Conservation (phyloP, 192 early-diverging fungal genomes). For the Geranomyces michiganensis region DNA sequence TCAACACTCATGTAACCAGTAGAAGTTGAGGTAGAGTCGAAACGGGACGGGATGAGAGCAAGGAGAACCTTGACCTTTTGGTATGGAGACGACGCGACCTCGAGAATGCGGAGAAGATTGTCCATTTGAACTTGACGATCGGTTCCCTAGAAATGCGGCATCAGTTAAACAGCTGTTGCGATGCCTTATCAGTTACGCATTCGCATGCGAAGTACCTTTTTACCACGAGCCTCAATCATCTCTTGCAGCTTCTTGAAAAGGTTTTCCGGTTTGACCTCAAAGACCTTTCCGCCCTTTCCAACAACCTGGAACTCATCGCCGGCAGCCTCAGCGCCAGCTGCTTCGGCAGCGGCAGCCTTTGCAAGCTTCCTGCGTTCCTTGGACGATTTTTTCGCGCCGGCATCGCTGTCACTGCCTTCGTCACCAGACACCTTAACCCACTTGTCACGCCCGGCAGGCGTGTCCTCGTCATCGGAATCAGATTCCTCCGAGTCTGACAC, state of each 20-base stretch:
- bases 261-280: conserved; percentile 69
- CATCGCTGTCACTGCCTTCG: conserved; percentile 19
- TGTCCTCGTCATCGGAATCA: conserved; percentile 42
- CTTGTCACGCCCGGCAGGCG: conserved; percentile 68
- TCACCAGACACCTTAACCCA: conserved; percentile 12
- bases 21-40: conserved; percentile 73
- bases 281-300: conserved; percentile 54
- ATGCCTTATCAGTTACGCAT: not conserved
- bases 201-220: conserved; percentile 64
- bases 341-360: conserved; percentile 14
- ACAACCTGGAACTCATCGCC: conserved; percentile 54
- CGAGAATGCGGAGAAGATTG: conserved; percentile 67
- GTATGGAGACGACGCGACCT: conserved; percentile 67
- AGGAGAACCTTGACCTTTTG: conserved; percentile 85
- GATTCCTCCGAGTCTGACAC: conserved; percentile 57
- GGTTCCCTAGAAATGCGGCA: conserved; percentile 66
- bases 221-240: conserved; percentile 82
- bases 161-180: not conserved
- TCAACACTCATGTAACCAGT: conserved; percentile 74
- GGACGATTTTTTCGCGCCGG: conserved; percentile 23
- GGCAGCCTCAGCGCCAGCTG: conserved; percentile 32
- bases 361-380: conserved; percentile 21
- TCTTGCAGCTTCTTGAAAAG: conserved; percentile 83
- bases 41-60: conserved; percentile 83
- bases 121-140: conserved; percentile 78